Evolutionary conservation across 2,329 filamentous ascomycete genomes (phyloP).

Genomic region (Colletotrichum tanaceti): DNA sequence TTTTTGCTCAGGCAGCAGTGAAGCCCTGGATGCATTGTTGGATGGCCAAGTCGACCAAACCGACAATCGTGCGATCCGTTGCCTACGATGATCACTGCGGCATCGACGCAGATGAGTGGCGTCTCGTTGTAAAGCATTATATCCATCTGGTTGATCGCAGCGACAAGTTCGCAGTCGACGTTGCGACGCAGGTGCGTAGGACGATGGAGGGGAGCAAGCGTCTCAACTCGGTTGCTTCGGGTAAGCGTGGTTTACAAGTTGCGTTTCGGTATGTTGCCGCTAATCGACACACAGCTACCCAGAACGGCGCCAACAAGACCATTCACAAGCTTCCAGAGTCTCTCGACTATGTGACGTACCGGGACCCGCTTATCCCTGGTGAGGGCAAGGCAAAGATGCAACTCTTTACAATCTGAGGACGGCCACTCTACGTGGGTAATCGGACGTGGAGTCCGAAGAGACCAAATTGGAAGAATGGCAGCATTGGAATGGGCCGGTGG

Average conservation of each 20-base stretch:
- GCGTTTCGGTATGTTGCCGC: not conserved
- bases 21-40: constrained; percentile 27
- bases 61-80: constrained; percentile 9
- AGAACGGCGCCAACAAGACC: constrained; percentile 14
- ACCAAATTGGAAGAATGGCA: not conserved
- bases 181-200: constrained; percentile 9
- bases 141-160: not conserved
- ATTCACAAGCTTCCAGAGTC: constrained; percentile 10
- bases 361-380: constrained; percentile 24
- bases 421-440: too few species aligned
- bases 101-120: constrained; percentile 1
- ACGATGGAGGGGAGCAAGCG: constrained; percentile 16
- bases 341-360: constrained; percentile 24
- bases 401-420: constrained; percentile 30
- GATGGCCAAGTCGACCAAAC: constrained; percentile 10
- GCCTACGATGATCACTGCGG: constrained; percentile 17
- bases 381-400: constrained; percentile 2
- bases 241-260: not conserved
- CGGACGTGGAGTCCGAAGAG: not conserved
- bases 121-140: constrained; percentile 12
- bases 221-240: constrained; percentile 9
- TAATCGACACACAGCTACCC: not conserved
- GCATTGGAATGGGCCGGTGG: not conserved
- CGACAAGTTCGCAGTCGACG: not conserved
- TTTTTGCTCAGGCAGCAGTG: constrained; percentile 27